Evolutionary conservation across 1,284 basidiomycete species (phyloP).

Genomic region (Porogramme epimiltina): DNA sequence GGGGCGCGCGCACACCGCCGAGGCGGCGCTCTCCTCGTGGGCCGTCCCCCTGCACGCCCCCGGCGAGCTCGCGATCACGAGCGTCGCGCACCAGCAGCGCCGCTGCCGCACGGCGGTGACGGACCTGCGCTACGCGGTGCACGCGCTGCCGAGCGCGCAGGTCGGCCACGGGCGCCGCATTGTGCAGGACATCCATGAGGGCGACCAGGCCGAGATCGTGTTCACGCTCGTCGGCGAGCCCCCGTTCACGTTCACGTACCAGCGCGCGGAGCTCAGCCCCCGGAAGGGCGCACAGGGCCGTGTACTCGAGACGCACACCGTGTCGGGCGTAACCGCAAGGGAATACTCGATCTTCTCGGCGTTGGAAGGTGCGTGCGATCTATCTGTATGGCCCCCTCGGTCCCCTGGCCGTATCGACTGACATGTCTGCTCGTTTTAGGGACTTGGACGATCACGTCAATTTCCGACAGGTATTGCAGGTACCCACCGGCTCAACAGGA

Average conservation of each 20-base stretch:
- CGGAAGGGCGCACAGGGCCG: slow-evolving; percentile 70
- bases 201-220: slow-evolving; percentile 90
- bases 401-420: slow-evolving; percentile 14
- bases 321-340: slow-evolving; percentile 75
- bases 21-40: slow-evolving; percentile 81
- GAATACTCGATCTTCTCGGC: slow-evolving; percentile 90
- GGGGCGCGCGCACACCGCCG: slow-evolving; percentile 70
- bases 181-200: slow-evolving; percentile 89
- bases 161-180: slow-evolving; percentile 84
- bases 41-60: slow-evolving; percentile 79
- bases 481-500: slow-evolving; percentile 34
- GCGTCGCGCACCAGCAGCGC: slow-evolving; percentile 90
- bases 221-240: slow-evolving; percentile 90
- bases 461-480: slow-evolving; percentile 36
- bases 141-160: slow-evolving; percentile 84
- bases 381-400: neutral
- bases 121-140: slow-evolving; percentile 79
- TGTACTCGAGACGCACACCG: slow-evolving; percentile 86
- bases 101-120: slow-evolving; percentile 82
- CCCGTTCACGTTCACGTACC: slow-evolving; percentile 95
- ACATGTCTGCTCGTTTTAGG: slow-evolving; percentile 45
- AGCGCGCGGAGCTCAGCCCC: slow-evolving; percentile 69
- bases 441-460: slow-evolving; percentile 85
- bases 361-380: slow-evolving; percentile 80
- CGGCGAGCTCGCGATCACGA: slow-evolving; percentile 82